Base-by-base conservation (phyloP, 805 yeast genomes). In the Debaryomyces maramus region DNA sequence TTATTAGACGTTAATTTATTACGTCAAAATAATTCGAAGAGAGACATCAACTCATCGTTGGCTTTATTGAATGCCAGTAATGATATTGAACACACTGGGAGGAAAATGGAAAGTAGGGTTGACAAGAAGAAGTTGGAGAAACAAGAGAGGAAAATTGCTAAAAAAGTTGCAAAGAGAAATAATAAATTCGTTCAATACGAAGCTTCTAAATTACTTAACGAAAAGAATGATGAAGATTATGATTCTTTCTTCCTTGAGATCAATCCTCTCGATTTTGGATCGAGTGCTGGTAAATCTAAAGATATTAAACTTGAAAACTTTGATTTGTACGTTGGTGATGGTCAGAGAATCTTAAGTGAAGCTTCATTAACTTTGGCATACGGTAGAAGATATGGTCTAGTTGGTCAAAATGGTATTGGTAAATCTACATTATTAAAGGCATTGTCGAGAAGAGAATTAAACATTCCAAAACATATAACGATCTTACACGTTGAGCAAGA, bases 351-450 rank as follows among this genome's bases (percentile, higher is more conserved):
- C 39, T 74, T 93, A 47, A 81, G 91, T 32, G 95, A 90, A 61
- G 84, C 98, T 19, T 77, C 89, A 17, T 77, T 93, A 49, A 82
- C 96, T 1, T 75, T 93, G 48, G 83, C 96, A 20, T 83, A 83
- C 60, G 99, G 99, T 40, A 88, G 86, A 63, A 80, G 98, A 61
- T 93, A 93, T 54, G 99, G 99, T 80, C 70, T 93, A 38, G 97
- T 93, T 32, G 99, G 99, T 65, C 95, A 90, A 61, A 93, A 93
- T 71, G 99, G 99, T 91, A 90, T 93, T 52, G 99, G 99, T 83
- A 93, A 93, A 64, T 90, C 98, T 32, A 93, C 99, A 0, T 69
- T 93, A 39, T 72, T 93, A 59, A 77, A 88, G 51, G 99, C 99
- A 0, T 70, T 93, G 39, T 84, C 97, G 1, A 80, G 95, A 62